A percentile compares a stretch with the other conserved stretches of the same genome.
phyloP scores from a whole-genome alignment of 163 green algal genomes.

The Coccomyxa subellipsoidea region DNA sequence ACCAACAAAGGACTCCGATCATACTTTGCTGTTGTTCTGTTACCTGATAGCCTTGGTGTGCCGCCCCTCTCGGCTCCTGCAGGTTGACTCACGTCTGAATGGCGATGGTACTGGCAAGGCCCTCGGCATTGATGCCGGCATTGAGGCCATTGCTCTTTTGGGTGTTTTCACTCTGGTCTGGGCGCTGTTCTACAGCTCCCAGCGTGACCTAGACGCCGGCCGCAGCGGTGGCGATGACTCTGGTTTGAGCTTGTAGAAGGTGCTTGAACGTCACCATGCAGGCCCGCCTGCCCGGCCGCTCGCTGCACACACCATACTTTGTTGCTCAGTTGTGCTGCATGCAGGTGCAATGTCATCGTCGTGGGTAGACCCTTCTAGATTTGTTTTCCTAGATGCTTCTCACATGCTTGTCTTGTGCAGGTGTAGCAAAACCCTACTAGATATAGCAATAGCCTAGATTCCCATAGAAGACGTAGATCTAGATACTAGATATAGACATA shows the following conservation, averaged over 20 bases:
- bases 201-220: constrained; percentile 34
- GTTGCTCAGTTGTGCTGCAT: background rate
- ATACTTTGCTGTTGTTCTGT: background rate
- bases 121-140: constrained; percentile 54
- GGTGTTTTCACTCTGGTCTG: constrained; percentile 67
- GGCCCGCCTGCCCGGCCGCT: background rate
- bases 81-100: background rate
- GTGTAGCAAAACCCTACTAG: background rate
- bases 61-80: background rate
- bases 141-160: constrained; percentile 54
- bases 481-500: background rate
- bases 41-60: background rate
- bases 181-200: constrained; percentile 63
- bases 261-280: background rate
- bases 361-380: background rate
- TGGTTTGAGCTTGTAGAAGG: constrained; percentile 33
- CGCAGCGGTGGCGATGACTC: constrained; percentile 30
- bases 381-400: background rate
- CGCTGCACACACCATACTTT: background rate
- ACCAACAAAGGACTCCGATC: background rate
- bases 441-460: background rate
- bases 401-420: background rate
- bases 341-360: background rate
- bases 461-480: background rate
- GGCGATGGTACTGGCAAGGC: constrained; percentile 74